Evolutionary conservation across 2,329 filamentous ascomycete species (phyloP), one percentile per base, ranked within the genome.

Genomic region (Rutstroemia sp.): DNA sequence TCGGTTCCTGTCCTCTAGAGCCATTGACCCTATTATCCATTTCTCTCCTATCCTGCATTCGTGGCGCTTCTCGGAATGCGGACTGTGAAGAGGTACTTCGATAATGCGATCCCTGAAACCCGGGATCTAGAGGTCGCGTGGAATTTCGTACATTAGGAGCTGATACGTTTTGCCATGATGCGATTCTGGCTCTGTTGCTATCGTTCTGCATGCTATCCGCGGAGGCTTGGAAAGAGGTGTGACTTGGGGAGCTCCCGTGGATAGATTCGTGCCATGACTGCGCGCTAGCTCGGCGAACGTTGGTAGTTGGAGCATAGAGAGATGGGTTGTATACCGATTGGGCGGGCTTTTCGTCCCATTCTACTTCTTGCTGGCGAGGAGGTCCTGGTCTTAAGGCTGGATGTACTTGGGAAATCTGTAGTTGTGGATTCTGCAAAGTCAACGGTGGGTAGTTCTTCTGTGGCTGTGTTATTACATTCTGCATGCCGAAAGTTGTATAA

Each of bases 261-360:
- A 37, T 44, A 18, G 53, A 42, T 18, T 25, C 46, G 9, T 55
- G 39, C 53, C 53, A 55, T 12, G 53, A 55, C 9, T 39, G 14
- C 19, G 53, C 46, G 19, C 37, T 50, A 27, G 50, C 46, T 41
- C 46, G 34, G 23, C 25, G 37, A n/a, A 18, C 6, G 6, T 55
- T 23, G 9, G 25, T 16, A 4, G 23, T 18, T 25, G 37, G 53
- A 7, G 53, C 18, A 16, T 44, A 51, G 3, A 30, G 37, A 12
- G 53, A 55, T 12, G 38, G 38, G 8, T 55, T 45, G 10, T 55
- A 49, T 18, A 30, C 39, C 8, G 45, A 12, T 10, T 55, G 27
- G 14, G 14, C 25, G 2, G 38, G 4, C 7, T 44, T 44, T 19
- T 50, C 46, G 18, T 16, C 12, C 9, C 16, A 34, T 8, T 44